Conservation (phyloP, 495 filamentous ascomycete species). For the Annulohypoxylon nitens region DNA sequence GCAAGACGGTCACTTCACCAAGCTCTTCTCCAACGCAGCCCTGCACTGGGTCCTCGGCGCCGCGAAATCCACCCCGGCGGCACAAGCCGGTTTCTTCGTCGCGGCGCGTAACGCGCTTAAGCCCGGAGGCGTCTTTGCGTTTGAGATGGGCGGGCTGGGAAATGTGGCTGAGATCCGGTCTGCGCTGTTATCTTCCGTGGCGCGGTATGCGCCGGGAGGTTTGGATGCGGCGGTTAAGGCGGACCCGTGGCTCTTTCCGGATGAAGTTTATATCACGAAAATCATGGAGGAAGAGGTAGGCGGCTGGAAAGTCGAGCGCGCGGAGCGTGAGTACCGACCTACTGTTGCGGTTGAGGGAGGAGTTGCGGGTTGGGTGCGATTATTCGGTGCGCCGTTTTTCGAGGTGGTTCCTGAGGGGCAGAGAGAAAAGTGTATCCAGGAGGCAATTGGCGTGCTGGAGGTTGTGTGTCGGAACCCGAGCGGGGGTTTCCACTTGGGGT, state of each 20-base stretch:
- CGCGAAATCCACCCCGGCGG: constrained; percentile 43
- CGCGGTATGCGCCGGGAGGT: constrained; percentile 61
- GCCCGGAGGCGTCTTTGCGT: constrained; percentile 71
- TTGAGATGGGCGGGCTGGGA: constrained; percentile 81
- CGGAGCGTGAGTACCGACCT: constrained; percentile 75
- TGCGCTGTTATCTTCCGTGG: constrained; percentile 66
- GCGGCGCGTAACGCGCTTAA: constrained; percentile 64
- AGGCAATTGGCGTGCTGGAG: constrained; percentile 70
- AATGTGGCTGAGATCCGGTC: constrained; percentile 75
- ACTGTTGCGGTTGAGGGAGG: constrained; percentile 69
- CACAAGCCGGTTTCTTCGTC: constrained; percentile 56
- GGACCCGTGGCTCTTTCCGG: constrained; percentile 82
- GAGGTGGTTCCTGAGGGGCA: constrained; percentile 60
- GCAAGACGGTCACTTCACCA: constrained; percentile 60
- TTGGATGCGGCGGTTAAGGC: constrained; percentile 61
- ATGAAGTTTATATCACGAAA: constrained; percentile 65
- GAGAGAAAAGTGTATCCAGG: constrained; percentile 66
- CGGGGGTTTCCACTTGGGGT: constrained; percentile 73
- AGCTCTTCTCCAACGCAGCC: constrained; percentile 83
- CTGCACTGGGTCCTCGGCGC: constrained; percentile 80
- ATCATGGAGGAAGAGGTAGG: constrained; percentile 63
- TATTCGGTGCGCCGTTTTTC: constrained; percentile 73
- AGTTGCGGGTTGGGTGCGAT: constrained; percentile 76
- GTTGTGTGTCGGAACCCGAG: constrained; percentile 65
- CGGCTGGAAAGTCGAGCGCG: constrained; percentile 71